phyloP scores from a whole-genome alignment of 176 grass and related monocot species.

The Tillandsia fasciculata region DNA sequence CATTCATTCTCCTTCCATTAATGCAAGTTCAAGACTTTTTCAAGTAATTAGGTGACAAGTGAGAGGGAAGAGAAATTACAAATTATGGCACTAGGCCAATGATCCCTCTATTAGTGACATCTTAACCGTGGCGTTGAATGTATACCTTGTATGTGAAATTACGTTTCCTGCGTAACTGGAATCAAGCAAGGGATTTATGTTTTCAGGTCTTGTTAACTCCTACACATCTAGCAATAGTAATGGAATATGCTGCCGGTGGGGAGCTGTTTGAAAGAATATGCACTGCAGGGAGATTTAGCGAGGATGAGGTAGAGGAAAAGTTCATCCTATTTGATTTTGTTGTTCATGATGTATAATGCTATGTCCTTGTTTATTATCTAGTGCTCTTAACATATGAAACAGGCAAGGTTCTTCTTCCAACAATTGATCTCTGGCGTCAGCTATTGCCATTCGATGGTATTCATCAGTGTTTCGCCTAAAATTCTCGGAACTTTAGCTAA shows the following conservation, averaged over 20 bases:
- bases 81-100: too few relatives aligned
- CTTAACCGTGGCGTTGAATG: background rate
- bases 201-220: conserved; percentile 95
- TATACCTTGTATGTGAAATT: conserved; percentile 9
- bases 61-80: too few relatives aligned
- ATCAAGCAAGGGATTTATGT: conserved; percentile 31
- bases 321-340: background rate
- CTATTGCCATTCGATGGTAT: conserved; percentile 98
- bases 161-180: conserved; percentile 14
- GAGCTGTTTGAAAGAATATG: conserved; percentile 95
- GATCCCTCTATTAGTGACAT: too few relatives aligned
- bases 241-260: conserved; percentile 97
- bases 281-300: conserved; percentile 79
- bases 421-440: conserved; percentile 96
- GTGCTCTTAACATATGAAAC: conserved; percentile 7
- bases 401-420: conserved; percentile 99
- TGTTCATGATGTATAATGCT: background rate
- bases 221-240: conserved; percentile 98
- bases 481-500: background rate
- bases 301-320: conserved; percentile 67
- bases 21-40: too few relatives aligned
- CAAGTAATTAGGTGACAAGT: too few relatives aligned
- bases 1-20: too few relatives aligned
- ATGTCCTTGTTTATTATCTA: conserved; percentile 14
- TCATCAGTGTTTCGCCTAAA: background rate